Conservation (phyloP, 2,329 filamentous ascomycete genomes). For the Verticillium nubilum region DNA sequence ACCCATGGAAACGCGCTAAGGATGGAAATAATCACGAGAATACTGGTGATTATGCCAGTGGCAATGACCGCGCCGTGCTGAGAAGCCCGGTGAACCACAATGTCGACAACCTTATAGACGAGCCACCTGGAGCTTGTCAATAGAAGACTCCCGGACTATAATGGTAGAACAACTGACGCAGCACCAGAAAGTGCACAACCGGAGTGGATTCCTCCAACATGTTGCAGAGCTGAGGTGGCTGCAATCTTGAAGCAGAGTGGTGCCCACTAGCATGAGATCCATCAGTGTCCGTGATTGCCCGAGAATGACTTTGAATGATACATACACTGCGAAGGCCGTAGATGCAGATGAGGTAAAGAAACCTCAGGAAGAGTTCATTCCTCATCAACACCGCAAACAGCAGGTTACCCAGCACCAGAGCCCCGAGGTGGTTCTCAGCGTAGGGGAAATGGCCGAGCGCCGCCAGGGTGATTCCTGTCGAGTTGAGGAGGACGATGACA, state of each 20-base stretch:
- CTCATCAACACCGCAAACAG: slow-evolving; percentile 31
- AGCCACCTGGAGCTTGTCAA: slow-evolving; percentile 23
- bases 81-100: slow-evolving; percentile 22
- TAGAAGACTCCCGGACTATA: background rate
- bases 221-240: slow-evolving; percentile 30
- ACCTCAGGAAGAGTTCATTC: slow-evolving; percentile 31
- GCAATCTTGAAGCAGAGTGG: slow-evolving; percentile 27
- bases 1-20: slow-evolving; percentile 34
- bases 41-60: slow-evolving; percentile 30
- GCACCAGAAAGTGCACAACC: slow-evolving; percentile 33
- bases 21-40: slow-evolving; percentile 29
- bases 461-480: slow-evolving; percentile 27
- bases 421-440: slow-evolving; percentile 29
- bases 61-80: slow-evolving; percentile 29
- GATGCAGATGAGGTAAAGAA: slow-evolving; percentile 29
- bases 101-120: slow-evolving; percentile 31
- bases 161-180: slow-evolving; percentile 17
- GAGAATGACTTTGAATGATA: background rate
- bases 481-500: slow-evolving; percentile 28
- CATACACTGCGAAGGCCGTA: slow-evolving; percentile 29
- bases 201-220: slow-evolving; percentile 35
- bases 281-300: slow-evolving; percentile 5
- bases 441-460: slow-evolving; percentile 26
- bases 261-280: slow-evolving; percentile 28
- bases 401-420: slow-evolving; percentile 31